Conservation (phyloP, 2,329 filamentous ascomycete genomes). For the Epichloe gansuensis region DNA sequence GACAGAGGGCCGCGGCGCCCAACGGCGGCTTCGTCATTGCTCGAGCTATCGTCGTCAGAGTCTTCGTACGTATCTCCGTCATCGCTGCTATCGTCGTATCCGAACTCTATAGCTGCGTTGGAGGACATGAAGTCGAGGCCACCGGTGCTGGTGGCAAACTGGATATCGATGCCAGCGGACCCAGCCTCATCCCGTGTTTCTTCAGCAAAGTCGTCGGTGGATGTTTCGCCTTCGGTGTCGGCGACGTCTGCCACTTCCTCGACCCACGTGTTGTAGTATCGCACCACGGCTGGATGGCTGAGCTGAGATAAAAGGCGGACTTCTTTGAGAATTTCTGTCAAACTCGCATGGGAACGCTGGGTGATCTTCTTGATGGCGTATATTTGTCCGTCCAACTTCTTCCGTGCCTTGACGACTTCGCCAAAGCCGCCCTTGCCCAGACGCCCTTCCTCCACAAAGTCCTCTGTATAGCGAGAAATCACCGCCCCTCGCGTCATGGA, state of each 20-base stretch:
- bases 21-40: constrained; percentile 18
- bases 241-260: constrained; percentile 51
- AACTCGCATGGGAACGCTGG: constrained; percentile 61
- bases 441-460: constrained; percentile 81
- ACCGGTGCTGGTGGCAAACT: constrained; percentile 59
- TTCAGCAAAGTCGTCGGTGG: constrained; percentile 33
- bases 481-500: constrained; percentile 40
- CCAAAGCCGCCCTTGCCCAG: constrained; percentile 92
- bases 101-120: constrained; percentile 68
- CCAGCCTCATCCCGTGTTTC: constrained; percentile 21
- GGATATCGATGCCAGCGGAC: constrained; percentile 32
- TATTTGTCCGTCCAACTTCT: constrained; percentile 83
- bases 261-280: constrained; percentile 93
- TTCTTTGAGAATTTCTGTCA: constrained; percentile 74
- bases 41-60: constrained; percentile 30
- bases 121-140: constrained; percentile 92
- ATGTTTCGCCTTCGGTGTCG: constrained; percentile 45
- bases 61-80: constrained; percentile 34
- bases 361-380: constrained; percentile 97
- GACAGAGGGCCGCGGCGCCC: constrained; percentile 14
- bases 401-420: constrained; percentile 87
- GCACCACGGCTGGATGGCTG: constrained; percentile 74
- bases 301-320: constrained; percentile 83
- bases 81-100: constrained; percentile 40
- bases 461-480: constrained; percentile 68